These are phyloP conservation scores for Aspergillus fischeri DNA, from an alignment of 2,329 filamentous ascomycete genomes.

Conservation along the genomic window DNA sequence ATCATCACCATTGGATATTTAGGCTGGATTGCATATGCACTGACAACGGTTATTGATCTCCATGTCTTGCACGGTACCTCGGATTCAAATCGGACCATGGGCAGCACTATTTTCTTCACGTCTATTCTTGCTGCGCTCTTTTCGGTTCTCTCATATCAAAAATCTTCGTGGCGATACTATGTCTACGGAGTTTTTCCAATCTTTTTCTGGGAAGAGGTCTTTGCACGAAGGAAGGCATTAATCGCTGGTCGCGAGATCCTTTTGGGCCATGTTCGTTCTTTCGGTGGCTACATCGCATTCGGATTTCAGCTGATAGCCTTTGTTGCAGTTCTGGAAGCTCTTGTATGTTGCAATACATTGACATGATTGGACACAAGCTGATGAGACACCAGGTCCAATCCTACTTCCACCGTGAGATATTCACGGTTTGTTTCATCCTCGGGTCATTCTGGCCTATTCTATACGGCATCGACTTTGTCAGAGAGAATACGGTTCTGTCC, in stretches of 20 bases:
- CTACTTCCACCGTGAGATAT: slow-evolving; percentile 85
- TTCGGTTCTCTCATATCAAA: slow-evolving; percentile 72
- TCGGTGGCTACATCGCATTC: slow-evolving; percentile 56
- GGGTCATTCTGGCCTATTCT: slow-evolving; percentile 73
- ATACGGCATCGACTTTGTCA: slow-evolving; percentile 70
- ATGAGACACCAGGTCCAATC: slow-evolving; percentile 64
- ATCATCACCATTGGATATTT: slow-evolving; percentile 87
- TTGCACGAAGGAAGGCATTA: slow-evolving; percentile 68
- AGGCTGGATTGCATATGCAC: slow-evolving; percentile 90
- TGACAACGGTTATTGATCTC: slow-evolving; percentile 82
- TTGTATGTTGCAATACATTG: slow-evolving; percentile 52
- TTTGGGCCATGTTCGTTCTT: slow-evolving; percentile 64
- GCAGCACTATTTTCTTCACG: slow-evolving; percentile 64
- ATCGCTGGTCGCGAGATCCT: slow-evolving; percentile 62
- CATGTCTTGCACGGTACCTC: slow-evolving; percentile 74
- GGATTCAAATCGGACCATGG: slow-evolving; percentile 58
- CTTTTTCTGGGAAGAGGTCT: slow-evolving; percentile 95
- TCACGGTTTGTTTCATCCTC: slow-evolving; percentile 73
- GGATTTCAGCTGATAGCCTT: slow-evolving; percentile 63
- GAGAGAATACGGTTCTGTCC: slow-evolving; percentile 59
- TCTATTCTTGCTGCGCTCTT: slow-evolving; percentile 72
- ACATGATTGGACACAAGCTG: not conserved
- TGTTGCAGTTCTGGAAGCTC: slow-evolving; percentile 69
- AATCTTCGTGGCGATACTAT: slow-evolving; percentile 81
- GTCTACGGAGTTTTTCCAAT: slow-evolving; percentile 88